Evolutionary conservation across 768 basidiomycete genomes (phyloP), one percentile per base, ranked within the genome.

Genomic region (Mycena capillaripes): DNA sequence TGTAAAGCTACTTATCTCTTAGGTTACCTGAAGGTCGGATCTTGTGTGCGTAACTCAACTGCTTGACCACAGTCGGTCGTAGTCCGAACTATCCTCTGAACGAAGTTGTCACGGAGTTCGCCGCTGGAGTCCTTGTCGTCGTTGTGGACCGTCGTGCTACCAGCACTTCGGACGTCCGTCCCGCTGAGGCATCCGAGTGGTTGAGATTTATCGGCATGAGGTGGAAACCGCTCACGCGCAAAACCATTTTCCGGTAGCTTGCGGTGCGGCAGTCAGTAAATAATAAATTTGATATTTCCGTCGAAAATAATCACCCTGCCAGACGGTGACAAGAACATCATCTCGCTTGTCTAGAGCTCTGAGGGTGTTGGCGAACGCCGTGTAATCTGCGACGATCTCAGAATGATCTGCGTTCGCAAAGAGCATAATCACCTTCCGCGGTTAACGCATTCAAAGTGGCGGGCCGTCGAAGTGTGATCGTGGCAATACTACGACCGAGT

Each of bases 161-260:
- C 19, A 69, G 56, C 46, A 29, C 68, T 76, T 75, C 84, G 88
- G 17, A 92, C 89, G 75, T 90, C 82, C 4, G 91, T 91, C 5
- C 92, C 92, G 23, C 92, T 93, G 72, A 40, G 34, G 27, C 42
- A 60, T 16, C 38, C 4, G 16, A 11, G 16, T 52, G 25, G 44
- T 70, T 56, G 36, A 36, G 2, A 64, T 8, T 56, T 34, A 59
- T 25, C 10, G 42, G 21, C 60, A 36, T 23, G 55, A 58, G 17
- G 5, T 34, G 34, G 21, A 36, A 50, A 58, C 5, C 21, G 81
- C 91, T 77, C 78, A 93, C 92, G 92, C 87, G 82, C 91, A 93
- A 79, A 93, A 93, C 91, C 91, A 93, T 71, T 84, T 87, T 3
- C 92, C 92, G 38, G 84, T 90, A 12, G 90, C 92, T 72, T 16